phyloP scores from a whole-genome alignment of 768 basidiomycete species.

The Mycena alexandri region DNA sequence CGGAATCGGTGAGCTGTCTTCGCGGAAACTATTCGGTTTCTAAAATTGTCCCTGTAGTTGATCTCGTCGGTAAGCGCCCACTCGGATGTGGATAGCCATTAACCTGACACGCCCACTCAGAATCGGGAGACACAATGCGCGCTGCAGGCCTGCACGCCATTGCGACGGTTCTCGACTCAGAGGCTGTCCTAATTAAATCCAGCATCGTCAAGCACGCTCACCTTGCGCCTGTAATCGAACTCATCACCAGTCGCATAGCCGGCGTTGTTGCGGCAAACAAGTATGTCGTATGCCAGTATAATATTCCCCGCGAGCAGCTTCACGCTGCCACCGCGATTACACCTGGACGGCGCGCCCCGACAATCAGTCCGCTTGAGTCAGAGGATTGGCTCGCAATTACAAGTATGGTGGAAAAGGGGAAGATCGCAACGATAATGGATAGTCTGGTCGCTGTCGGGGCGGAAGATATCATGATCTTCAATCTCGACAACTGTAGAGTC shows the following conservation, averaged over 20 bases:
- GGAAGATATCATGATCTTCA: slow-evolving; percentile 91
- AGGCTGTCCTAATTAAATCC: slow-evolving; percentile 95
- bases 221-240: slow-evolving; percentile 74
- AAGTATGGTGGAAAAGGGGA: slow-evolving; percentile 90
- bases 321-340: slow-evolving; percentile 76
- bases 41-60: slow-evolving; percentile 64
- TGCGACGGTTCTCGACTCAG: slow-evolving; percentile 85
- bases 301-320: slow-evolving; percentile 76
- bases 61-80: slow-evolving; percentile 85
- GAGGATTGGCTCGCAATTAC: slow-evolving; percentile 92
- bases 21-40: slow-evolving; percentile 1
- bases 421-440: slow-evolving; percentile 89
- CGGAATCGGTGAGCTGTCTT: slow-evolving; percentile 80
- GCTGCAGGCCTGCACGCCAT: slow-evolving; percentile 96
- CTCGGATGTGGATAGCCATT: background rate
- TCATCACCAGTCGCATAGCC: slow-evolving; percentile 89
- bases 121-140: slow-evolving; percentile 99
- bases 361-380: slow-evolving; percentile 86
- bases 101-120: slow-evolving; percentile 53
- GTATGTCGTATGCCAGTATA: slow-evolving; percentile 95
- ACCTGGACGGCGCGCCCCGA: slow-evolving; percentile 91
- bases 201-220: slow-evolving; percentile 71
- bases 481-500: slow-evolving; percentile 94
- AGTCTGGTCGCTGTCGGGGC: slow-evolving; percentile 84
- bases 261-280: slow-evolving; percentile 90